Conservation (phyloP, 2,329 filamentous ascomycete genomes). For the Didymella glomerata region DNA sequence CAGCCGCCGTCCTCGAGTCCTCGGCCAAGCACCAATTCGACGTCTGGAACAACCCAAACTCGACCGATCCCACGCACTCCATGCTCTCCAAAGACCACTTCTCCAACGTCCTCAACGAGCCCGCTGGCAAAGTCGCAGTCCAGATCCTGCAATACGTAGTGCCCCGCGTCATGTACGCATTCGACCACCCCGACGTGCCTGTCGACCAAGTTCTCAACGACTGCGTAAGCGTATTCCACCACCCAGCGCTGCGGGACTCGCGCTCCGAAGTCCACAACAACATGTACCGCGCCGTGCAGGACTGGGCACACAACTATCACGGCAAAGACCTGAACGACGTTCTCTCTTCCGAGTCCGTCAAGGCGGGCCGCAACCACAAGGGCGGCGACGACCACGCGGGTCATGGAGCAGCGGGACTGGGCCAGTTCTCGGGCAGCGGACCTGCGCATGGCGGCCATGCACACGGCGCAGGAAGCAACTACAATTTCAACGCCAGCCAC, state of each 20-base stretch:
- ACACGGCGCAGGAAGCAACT: constrained; percentile 27
- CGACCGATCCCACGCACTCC: constrained; percentile 61
- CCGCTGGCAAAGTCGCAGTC: constrained; percentile 58
- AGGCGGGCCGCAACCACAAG: constrained; percentile 79
- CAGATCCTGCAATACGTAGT: constrained; percentile 83
- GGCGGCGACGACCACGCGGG: constrained; percentile 46
- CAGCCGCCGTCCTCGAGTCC: constrained; percentile 71
- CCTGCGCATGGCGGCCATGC: constrained; percentile 28
- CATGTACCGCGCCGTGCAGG: constrained; percentile 87
- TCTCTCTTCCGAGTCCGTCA: constrained; percentile 85
- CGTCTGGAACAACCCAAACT: constrained; percentile 58
- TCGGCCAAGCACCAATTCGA: constrained; percentile 60
- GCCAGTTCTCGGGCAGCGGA: constrained; percentile 27
- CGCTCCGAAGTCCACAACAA: constrained; percentile 79
- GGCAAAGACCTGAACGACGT: constrained; percentile 73
- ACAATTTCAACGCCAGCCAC: constrained; percentile 21
- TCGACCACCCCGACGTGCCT: constrained; percentile 85
- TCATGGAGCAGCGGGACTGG: constrained; percentile 41
- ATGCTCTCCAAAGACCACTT: constrained; percentile 63
- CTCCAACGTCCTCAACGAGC: constrained; percentile 59
- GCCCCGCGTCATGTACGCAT: constrained; percentile 88
- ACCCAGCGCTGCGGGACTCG: constrained; percentile 82
- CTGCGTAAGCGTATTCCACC: constrained; percentile 84
- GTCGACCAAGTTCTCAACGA: constrained; percentile 86
- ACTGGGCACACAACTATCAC: constrained; percentile 78